Conservation (phyloP, 176 grass and related monocot species). For the Tillandsia leiboldiana region DNA sequence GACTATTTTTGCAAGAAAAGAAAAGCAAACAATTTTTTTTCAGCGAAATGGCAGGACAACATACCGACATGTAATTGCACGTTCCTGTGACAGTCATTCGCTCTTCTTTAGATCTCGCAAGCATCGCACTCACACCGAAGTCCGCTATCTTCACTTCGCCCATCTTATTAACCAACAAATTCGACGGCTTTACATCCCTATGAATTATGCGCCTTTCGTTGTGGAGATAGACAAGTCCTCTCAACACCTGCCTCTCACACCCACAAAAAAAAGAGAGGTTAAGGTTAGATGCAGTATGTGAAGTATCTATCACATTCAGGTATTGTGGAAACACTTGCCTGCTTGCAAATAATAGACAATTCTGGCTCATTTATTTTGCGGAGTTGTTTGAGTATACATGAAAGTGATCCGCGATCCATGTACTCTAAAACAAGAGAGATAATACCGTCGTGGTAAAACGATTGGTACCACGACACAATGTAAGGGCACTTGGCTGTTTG, state of each 20-base stretch:
- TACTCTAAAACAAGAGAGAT: constrained; percentile 98
- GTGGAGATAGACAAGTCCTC: constrained; percentile 85
- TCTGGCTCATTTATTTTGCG: constrained; percentile 92
- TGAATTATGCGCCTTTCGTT: constrained; percentile 91
- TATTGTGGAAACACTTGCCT: constrained; percentile 27
- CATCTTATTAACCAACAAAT: constrained; percentile 82
- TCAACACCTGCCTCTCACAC: constrained; percentile 55
- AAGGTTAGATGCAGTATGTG: neutral
- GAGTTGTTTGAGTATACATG: constrained; percentile 84
- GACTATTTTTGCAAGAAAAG: neutral
- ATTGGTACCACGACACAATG: constrained; percentile 80
- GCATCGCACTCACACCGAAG: constrained; percentile 84
- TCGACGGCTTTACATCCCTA: constrained; percentile 93
- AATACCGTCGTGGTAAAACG: constrained; percentile 95
- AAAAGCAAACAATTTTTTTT: constrained; percentile 24
- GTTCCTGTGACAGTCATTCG: constrained; percentile 91
- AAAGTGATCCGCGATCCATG: constrained; percentile 93
- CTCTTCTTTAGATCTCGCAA: constrained; percentile 82
- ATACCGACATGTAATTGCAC: constrained; percentile 96
- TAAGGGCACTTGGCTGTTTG: constrained; percentile 59
- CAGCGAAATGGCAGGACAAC: constrained; percentile 20
- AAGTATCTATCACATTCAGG: neutral
- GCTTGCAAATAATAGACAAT: constrained; percentile 83
- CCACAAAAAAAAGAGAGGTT: neutral
- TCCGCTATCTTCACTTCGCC: constrained; percentile 96